Conservation (phyloP, 441 rosid species). For the Gossypium laxum region DNA sequence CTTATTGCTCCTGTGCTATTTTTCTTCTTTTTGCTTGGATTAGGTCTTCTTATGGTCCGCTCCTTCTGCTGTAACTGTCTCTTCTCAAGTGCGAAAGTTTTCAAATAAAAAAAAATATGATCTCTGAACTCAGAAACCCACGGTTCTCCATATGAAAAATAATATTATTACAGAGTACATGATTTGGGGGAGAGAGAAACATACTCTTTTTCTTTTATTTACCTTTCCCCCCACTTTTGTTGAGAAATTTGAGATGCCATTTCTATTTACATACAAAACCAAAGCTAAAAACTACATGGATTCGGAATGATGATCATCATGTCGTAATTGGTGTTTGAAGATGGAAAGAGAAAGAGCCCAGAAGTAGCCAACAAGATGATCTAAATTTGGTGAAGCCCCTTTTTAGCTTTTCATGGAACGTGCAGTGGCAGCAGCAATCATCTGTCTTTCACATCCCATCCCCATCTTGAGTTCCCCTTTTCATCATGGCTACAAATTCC, state of each 20-base stretch:
- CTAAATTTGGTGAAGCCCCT: not conserved
- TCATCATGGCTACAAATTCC: slow-evolving; percentile 63
- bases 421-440: not conserved
- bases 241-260: not conserved
- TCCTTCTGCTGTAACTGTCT: too few species aligned
- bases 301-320: too few species aligned
- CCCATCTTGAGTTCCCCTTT: slow-evolving; percentile 34
- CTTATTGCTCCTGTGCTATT: too few species aligned
- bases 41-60: too few species aligned
- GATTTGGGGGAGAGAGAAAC: too few species aligned
- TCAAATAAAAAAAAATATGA: too few species aligned
- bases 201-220: not conserved
- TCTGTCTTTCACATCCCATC: slow-evolving; percentile 20
- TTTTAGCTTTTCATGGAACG: not conserved
- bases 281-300: not conserved
- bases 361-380: not conserved
- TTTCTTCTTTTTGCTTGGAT: too few species aligned
- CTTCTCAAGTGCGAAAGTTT: too few species aligned
- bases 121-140: too few species aligned
- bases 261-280: not conserved
- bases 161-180: not conserved
- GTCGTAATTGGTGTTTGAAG: too few species aligned
- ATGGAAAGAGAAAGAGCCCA: too few species aligned
- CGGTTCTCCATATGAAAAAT: not conserved
- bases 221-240: not conserved